Conservation (phyloP, 768 basidiomycete species). For the Boletus sp. region DNA sequence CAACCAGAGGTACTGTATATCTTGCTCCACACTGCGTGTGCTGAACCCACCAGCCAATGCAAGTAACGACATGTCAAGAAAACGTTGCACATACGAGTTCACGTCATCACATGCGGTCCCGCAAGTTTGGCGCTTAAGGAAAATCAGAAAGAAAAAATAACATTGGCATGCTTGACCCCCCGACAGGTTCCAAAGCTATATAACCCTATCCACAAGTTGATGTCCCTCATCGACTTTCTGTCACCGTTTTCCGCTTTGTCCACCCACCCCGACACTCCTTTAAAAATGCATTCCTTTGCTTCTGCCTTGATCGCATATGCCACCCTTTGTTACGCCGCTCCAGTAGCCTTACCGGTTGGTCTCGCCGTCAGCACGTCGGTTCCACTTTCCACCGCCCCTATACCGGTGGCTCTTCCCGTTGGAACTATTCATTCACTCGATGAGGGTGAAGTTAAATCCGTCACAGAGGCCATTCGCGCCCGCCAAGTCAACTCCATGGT, state of each 20-base stretch:
- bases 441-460: not conserved
- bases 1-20: not conserved
- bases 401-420: not conserved
- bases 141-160: not conserved
- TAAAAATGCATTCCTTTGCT: conserved; percentile 37
- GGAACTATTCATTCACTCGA: not conserved
- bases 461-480: not conserved
- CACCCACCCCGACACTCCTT: conserved; percentile 28
- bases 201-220: conserved; percentile 7
- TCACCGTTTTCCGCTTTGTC: conserved; percentile 9
- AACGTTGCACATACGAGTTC: not conserved
- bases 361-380: not conserved
- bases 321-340: no score
- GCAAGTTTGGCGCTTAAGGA: not conserved
- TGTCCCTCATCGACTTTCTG: conserved; percentile 15
- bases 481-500: not conserved
- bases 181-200: conserved; percentile 12
- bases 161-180: not conserved
- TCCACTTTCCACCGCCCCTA: not conserved
- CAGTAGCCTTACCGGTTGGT: no score
- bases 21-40: conserved; percentile 17
- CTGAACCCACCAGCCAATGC: conserved; percentile 3
- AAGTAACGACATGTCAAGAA: conserved; percentile 8
- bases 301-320: conserved; percentile 22
- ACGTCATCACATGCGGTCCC: conserved; percentile 7